Base-by-base conservation (phyloP, 2,329 filamentous ascomycete species). In the Tolypocladium pustulatum region DNA sequence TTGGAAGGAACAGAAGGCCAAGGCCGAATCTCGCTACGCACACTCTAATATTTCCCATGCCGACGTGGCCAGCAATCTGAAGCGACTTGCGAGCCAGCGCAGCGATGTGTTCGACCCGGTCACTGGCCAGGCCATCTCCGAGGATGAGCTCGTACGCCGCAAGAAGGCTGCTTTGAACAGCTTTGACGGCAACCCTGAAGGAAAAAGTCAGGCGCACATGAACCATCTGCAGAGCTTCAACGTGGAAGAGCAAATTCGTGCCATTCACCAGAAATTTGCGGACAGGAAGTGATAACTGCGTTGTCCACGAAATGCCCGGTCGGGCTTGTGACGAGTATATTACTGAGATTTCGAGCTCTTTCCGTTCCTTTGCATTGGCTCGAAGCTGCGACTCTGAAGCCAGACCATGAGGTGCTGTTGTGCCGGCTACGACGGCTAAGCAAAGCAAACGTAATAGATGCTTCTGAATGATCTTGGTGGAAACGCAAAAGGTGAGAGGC, bases 1-100 rank as follows among this genome's bases (percentile, higher is more conserved):
- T 60, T 97, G 93, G 92, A 96, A 96, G 71, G 92, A 97, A 70
- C 92, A 97, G 71, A 91, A 91, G 65, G 89, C 90, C 59, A 96
- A 96, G 71, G 86, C 90, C 20, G 91, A 96, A 53, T 85, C 89
- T 15, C 87, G 93, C 62, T 90, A 88, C 63, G 84, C 90, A 1
- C 92, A 89, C 0, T 95, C 91, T 12, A 97, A 96, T 66, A 76
- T 96, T 12, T 90, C 88, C 1, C 93, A 90, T 4, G 84, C 82
- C 38, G 93, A 97, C 65, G 91, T 96, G 53, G 92, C 91, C 56
- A 92, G 91, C 71, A 97, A 97, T 70, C 82, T 97, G 62, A 97
- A 97, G 78, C 87, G 93, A n/a, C 80, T 97, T 56, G 91, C 92
- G 30, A 92, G 90, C 64, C 90, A 96, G 72, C 84, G 93, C 54